phyloP scores from a whole-genome alignment of 1,139 yeast species.

The Saccharomyces hybrid region DNA sequence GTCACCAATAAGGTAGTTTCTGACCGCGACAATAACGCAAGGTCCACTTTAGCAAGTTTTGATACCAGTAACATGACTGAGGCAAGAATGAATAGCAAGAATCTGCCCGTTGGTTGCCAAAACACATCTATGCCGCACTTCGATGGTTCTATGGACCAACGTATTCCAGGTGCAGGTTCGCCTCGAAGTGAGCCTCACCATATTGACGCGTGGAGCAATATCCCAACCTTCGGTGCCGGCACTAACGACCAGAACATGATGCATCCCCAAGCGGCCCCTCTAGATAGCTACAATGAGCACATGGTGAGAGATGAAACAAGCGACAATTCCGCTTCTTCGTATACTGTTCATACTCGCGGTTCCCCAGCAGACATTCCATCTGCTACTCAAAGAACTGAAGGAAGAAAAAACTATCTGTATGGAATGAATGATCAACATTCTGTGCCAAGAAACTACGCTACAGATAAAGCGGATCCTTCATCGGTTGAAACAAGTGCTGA shows the following conservation, averaged over 20 bases:
- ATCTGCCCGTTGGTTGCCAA: constrained; percentile 9
- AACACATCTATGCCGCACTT: constrained; percentile 11
- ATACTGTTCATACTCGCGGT: not conserved
- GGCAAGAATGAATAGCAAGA: constrained; percentile 15
- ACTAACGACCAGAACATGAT: not conserved
- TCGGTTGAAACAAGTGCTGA: too few relatives aligned
- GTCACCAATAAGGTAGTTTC: constrained; percentile 1
- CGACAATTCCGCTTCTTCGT: not conserved
- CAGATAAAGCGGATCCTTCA: too few relatives aligned
- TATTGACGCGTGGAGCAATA: constrained; percentile 6
- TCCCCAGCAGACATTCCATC: not conserved
- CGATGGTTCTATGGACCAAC: constrained; percentile 7
- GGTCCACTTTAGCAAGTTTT: not conserved
- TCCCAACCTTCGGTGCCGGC: not conserved
- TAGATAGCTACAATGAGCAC: not conserved
- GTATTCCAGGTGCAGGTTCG: constrained; percentile 17
- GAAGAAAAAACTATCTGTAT: not conserved
- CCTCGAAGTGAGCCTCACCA: constrained; percentile 6
- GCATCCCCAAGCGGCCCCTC: not conserved
- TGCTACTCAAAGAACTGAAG: not conserved
- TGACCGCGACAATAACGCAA: not conserved
- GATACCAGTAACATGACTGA: constrained; percentile 9
- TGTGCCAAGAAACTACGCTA: too few relatives aligned
- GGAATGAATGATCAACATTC: not conserved
- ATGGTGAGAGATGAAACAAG: not conserved